These are phyloP conservation scores for Brasilioporus rufonigricans DNA, from an alignment of 768 basidiomycete genomes.

Conservation along the genomic window DNA sequence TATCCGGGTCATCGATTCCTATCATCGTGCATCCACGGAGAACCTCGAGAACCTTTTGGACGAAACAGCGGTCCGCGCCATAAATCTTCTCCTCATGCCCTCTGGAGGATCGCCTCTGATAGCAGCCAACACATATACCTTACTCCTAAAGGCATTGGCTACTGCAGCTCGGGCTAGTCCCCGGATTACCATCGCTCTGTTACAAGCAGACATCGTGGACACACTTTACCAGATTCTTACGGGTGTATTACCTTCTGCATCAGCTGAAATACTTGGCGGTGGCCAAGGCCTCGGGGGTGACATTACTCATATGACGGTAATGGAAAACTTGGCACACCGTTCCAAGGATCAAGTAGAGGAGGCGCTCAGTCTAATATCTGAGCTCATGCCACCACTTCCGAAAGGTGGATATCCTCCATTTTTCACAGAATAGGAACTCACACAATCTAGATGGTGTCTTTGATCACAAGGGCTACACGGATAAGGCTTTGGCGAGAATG, in stretches of 20 bases:
- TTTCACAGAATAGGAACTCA: slow-evolving; percentile 1
- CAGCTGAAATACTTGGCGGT: slow-evolving; percentile 48
- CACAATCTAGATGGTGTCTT: slow-evolving; percentile 80
- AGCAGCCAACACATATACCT: slow-evolving; percentile 83
- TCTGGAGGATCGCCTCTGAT: slow-evolving; percentile 85
- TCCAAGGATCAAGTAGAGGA: slow-evolving; percentile 98
- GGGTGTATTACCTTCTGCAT: slow-evolving; percentile 79
- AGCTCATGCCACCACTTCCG: slow-evolving; percentile 89
- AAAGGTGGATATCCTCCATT: slow-evolving; percentile 55
- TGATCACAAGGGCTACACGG: slow-evolving; percentile 86
- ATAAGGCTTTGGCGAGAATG: slow-evolving; percentile 76
- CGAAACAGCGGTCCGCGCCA: slow-evolving; percentile 70
- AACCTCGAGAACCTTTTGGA: slow-evolving; percentile 87
- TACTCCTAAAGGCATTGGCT: slow-evolving; percentile 81
- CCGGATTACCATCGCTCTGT: slow-evolving; percentile 77
- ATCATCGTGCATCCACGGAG: slow-evolving; percentile 79
- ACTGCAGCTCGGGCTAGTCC: slow-evolving; percentile 87
- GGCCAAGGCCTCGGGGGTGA: slow-evolving; percentile 84
- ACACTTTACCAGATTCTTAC: slow-evolving; percentile 95
- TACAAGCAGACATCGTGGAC: slow-evolving; percentile 91
- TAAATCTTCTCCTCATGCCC: slow-evolving; percentile 82
- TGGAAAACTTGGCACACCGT: slow-evolving; percentile 94
- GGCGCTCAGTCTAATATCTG: slow-evolving; percentile 82
- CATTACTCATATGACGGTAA: slow-evolving; percentile 93
- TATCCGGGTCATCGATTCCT: slow-evolving; percentile 91